Conservation (phyloP, 148 eudicot genomes). For the Amaranthus cruentus region DNA sequence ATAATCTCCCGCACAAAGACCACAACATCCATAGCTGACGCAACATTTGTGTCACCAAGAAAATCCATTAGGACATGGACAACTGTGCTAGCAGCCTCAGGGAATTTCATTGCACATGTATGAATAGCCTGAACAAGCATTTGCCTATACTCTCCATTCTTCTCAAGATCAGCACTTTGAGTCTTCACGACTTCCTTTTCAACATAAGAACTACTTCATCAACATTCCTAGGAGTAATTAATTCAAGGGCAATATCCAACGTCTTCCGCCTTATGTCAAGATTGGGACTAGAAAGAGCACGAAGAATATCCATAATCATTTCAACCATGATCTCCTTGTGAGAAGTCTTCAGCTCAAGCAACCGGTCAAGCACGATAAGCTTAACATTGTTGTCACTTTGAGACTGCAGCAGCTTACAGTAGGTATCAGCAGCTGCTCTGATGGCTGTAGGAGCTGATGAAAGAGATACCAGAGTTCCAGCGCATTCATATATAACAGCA, state of each 20-base stretch:
- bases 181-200: constrained; percentile 96
- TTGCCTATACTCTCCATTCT: constrained; percentile 90
- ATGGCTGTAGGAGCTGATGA: constrained; percentile 94
- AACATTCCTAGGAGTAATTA: constrained; percentile 79
- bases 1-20: constrained; percentile 87
- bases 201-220: constrained; percentile 88
- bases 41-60: constrained; percentile 89
- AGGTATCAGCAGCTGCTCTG: constrained; percentile 86
- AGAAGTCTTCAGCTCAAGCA: constrained; percentile 68
- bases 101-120: constrained; percentile 90
- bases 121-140: constrained; percentile 98
- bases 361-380: constrained; percentile 87
- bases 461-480: constrained; percentile 81
- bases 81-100: constrained; percentile 98
- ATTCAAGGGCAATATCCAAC: constrained; percentile 70
- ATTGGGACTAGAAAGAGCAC: constrained; percentile 96
- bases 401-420: constrained; percentile 79
- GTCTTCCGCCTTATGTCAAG: constrained; percentile 87
- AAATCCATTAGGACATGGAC: constrained; percentile 96
- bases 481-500: constrained; percentile 86
- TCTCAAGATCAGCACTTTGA: constrained; percentile 84
- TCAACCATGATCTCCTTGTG: constrained; percentile 91
- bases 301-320: constrained; percentile 88
- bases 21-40: constrained; percentile 88
- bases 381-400: constrained; percentile 97